Percentiles rank a stretch among this genome's conserved stretches.
These are phyloP conservation scores for Geotrichum phurueaensis DNA, from an alignment of 1,139 yeast species.

Conservation along the genomic window DNA sequence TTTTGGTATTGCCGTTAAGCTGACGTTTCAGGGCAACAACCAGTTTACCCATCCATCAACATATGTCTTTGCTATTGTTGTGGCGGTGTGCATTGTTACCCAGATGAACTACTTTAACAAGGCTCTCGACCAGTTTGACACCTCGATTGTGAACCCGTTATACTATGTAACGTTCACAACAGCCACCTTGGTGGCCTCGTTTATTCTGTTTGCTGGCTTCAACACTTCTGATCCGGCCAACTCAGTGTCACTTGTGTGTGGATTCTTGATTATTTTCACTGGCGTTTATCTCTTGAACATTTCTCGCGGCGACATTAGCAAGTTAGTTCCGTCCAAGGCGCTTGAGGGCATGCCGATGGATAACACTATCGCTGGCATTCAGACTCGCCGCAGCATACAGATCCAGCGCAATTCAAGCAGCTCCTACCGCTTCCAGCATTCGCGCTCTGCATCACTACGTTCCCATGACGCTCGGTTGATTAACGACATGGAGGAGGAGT, in stretches of 20 bases:
- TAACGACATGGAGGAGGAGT: constrained; percentile 31
- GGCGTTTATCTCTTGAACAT: constrained; percentile 83
- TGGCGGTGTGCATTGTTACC: constrained; percentile 73
- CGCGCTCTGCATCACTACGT: constrained; percentile 32
- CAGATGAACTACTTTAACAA: constrained; percentile 94
- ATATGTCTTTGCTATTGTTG: constrained; percentile 72
- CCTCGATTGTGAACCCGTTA: constrained; percentile 85
- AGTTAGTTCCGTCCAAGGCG: constrained; percentile 47
- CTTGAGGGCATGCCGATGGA: constrained; percentile 76
- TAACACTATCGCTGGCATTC: constrained; percentile 79
- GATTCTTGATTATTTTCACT: constrained; percentile 78
- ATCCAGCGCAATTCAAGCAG: constrained; percentile 36
- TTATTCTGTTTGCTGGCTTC: constrained; percentile 80
- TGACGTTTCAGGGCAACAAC: constrained; percentile 81
- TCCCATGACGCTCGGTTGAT: constrained; percentile 30
- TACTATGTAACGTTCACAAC: constrained; percentile 91
- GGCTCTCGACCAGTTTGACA: constrained; percentile 88
- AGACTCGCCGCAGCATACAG: constrained; percentile 51
- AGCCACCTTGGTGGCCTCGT: constrained; percentile 78
- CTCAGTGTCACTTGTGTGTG: constrained; percentile 77
- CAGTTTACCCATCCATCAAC: constrained; percentile 84
- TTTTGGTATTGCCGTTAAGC: constrained; percentile 84
- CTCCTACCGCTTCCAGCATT: constrained; percentile 23
- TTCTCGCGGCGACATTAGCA: constrained; percentile 55
- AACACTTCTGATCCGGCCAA: constrained; percentile 78